phyloP scores from a whole-genome alignment of 2,329 filamentous ascomycete genomes.

The Alternaria viburni region DNA sequence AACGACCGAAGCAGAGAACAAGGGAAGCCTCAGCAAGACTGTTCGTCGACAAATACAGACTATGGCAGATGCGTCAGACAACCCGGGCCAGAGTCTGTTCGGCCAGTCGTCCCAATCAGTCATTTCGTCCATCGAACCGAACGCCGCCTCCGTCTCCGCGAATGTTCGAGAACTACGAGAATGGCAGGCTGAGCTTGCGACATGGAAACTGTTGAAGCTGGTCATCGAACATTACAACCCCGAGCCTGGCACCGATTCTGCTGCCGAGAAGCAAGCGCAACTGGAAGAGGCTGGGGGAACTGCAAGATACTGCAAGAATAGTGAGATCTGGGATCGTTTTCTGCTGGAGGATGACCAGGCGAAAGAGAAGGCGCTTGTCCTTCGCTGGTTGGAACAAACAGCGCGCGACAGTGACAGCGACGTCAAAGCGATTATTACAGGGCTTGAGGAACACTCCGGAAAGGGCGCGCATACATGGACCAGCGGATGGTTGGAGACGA shows the following conservation, averaged over 20 bases:
- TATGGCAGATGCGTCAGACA: conserved; percentile 30
- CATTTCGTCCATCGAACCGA: conserved; percentile 22
- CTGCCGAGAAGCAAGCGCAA: conserved; percentile 40
- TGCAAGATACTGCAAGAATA: conserved; percentile 63
- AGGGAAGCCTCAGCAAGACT: conserved; percentile 38
- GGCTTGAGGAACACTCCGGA: conserved; percentile 74
- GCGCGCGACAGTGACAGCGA: conserved; percentile 71
- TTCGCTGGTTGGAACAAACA: conserved; percentile 85
- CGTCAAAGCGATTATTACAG: conserved; percentile 76
- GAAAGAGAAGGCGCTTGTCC: conserved; percentile 76
- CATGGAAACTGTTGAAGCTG: conserved; percentile 84
- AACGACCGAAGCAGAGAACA: conserved; percentile 49
- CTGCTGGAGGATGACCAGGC: conserved; percentile 74
- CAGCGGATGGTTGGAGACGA: conserved; percentile 91
- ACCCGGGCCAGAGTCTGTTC: conserved; percentile 16
- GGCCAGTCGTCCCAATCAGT: conserved; percentile 27
- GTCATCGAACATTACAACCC: conserved; percentile 73
- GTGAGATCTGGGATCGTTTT: conserved; percentile 75
- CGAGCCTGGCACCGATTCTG: conserved; percentile 40
- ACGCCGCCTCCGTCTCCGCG: conserved; percentile 32
- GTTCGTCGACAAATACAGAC: conserved; percentile 42
- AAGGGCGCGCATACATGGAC: conserved; percentile 70
- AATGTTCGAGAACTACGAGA: conserved; percentile 62
- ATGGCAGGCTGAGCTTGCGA: conserved; percentile 84
- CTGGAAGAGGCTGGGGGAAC: conserved; percentile 41